Conservation (phyloP, 106 monocot genomes). For the Dioscorea dumetorum region DNA sequence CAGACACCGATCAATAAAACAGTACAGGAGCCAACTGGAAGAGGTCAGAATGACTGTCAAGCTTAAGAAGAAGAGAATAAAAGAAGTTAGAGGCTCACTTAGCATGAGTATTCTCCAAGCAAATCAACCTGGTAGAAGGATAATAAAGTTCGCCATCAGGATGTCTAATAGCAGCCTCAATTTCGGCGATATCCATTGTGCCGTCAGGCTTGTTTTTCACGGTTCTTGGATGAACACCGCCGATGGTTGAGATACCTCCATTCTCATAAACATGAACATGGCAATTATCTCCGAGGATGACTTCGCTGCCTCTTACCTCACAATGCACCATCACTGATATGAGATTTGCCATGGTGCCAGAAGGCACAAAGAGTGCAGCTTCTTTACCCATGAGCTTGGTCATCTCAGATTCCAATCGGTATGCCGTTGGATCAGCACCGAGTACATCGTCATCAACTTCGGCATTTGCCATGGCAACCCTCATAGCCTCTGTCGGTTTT, state of each 20-base stretch:
- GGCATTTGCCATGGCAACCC: conserved; percentile 57
- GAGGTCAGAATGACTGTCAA: too few relatives aligned
- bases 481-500: conserved; percentile 61
- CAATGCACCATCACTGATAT: conserved; percentile 92
- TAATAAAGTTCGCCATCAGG: conserved; percentile 57
- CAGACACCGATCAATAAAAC: too few relatives aligned
- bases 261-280: conserved; percentile 97
- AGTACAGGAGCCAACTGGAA: too few relatives aligned
- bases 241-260: conserved; percentile 84
- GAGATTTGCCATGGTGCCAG: conserved; percentile 96
- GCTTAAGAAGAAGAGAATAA: not conserved
- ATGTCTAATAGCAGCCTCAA: conserved; percentile 62
- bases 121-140: conserved; percentile 85
- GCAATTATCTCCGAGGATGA: conserved; percentile 80
- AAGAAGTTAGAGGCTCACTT: conserved; percentile 50
- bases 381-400: conserved; percentile 64
- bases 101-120: conserved; percentile 96
- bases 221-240: conserved; percentile 83
- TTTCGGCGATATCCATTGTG: conserved; percentile 68
- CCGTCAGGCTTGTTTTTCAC: conserved; percentile 78
- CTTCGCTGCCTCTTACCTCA: conserved; percentile 89
- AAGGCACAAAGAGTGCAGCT: conserved; percentile 88
- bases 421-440: conserved; percentile 55
- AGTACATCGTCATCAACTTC: conserved; percentile 73
- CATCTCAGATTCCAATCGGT: conserved; percentile 38